Evolutionary conservation across 2,329 filamentous ascomycete genomes (phyloP), one percentile per base, ranked within the genome.

Genomic region (Aspergillus versicolor): DNA sequence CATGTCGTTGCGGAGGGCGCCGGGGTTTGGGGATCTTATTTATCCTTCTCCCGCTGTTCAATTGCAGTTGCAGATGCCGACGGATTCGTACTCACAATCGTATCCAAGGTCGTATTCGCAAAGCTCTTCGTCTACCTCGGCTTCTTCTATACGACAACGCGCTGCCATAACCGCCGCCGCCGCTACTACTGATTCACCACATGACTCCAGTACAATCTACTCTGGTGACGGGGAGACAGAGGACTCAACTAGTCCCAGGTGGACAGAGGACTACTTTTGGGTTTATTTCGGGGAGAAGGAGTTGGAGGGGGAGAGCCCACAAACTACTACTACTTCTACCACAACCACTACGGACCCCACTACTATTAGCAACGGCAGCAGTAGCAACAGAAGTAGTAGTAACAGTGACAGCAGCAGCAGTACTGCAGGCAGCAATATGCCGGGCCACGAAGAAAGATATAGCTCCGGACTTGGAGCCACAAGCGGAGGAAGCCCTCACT

Each of bases 1-100:
- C 37, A 48, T 61, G 24, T 58, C 52, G 6, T 47, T 55, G 12
- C 52, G 54, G 32, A 24, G 51, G 7, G 40, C 19, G 5, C 52
- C 56, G 6, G 56, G 46, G 4, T 54, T 9, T 4, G 27, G 49
- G 13, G 37, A 45, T 21, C 19, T 53, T 0, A 34, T 54, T 4
- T 57, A 53, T 22, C 38, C 30, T 11, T 13, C 38, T 19, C n/a
- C 43, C 9, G 3, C n/a, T 42, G 9, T 21, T 11, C n/a, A 42
- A 38, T 11, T 21, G 0, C 40, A 17, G 17, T 13, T 30, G 12
- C 42, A 32, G 38, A 17, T 21, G 2, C 4, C 21, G 21, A 21
- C 21, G 21, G 4, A 21, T 4, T 21, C 21, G 21, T 2, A 11
- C 6, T 2, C 5, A 19, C 15, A 32, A 2, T 6, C 42, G 3